Evolutionary conservation across 352 stramenopile species (phyloP).

Genomic region (Achlya hypogyna): DNA sequence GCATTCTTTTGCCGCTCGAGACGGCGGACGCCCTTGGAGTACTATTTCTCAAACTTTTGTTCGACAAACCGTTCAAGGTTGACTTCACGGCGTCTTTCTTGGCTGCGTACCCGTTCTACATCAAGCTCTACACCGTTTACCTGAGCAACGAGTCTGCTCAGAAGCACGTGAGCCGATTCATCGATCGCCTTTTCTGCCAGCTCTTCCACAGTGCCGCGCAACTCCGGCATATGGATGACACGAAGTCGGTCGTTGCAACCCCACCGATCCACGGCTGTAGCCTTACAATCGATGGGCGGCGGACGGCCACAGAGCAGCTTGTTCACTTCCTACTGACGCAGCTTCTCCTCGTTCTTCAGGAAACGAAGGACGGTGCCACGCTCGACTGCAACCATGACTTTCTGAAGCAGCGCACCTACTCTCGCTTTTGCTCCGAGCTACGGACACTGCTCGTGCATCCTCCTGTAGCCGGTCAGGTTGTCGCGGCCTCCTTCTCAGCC

Average conservation of each 20-base stretch:
- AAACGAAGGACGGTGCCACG: conserved; percentile 14
- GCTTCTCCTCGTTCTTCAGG: not conserved
- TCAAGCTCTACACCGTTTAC: conserved; percentile 55
- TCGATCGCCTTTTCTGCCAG: conserved; percentile 77
- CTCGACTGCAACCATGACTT: conserved; percentile 54
- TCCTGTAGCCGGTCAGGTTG: conserved; percentile 43
- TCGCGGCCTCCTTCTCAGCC: conserved; percentile 32
- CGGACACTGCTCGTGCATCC: conserved; percentile 66
- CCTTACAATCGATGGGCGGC: not conserved
- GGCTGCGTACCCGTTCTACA: conserved; percentile 71
- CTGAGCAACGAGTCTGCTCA: conserved; percentile 69
- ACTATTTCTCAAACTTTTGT: conserved; percentile 71
- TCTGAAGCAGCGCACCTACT: conserved; percentile 74
- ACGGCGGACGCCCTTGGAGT: conserved; percentile 69
- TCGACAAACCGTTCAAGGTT: conserved; percentile 74
- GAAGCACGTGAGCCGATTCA: conserved; percentile 59
- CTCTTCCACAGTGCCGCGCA: conserved; percentile 76
- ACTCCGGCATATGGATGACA: conserved; percentile 45
- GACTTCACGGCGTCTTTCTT: conserved; percentile 75
- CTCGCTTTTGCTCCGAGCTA: conserved; percentile 68
- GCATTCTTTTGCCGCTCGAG: conserved; percentile 58
- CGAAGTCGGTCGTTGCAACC: not conserved
- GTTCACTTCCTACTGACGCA: not conserved
- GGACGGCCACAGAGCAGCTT: not conserved
- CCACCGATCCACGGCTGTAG: not conserved